Evolutionary conservation across 2,329 filamentous ascomycete genomes (phyloP), one percentile per base, ranked within the genome.

Genomic region (Rhytidhysteron rufulum): DNA sequence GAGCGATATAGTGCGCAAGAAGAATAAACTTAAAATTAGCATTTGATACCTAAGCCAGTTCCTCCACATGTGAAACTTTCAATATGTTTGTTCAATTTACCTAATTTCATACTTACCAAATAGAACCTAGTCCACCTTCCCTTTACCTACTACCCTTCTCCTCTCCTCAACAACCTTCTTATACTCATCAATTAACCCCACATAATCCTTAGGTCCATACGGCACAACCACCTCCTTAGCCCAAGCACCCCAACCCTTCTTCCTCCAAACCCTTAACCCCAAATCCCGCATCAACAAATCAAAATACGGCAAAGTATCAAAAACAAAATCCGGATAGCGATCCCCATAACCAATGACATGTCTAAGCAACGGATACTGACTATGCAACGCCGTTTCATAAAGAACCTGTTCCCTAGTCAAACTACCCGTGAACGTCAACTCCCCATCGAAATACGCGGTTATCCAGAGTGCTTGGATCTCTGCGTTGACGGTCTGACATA

Each of bases 301-400:
- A 15, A 88, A 58, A 54, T 88, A 93, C 4, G 85, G 85, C 39
- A 91, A 59, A 0, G 77, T 77, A 60, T 93, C 87, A 54, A 91
- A 90, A 15, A 86, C 81, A 48, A 89, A 82, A 58, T 87, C 85
- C 0, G 82, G 82, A 42, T 75, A 71, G 54, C 71, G 74, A 29
- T 68, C 70, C 1, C 84, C 84, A 53, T 79, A 82, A 0, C 84
- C 85, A 3, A 69, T 74, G 1, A 83, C 79, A 51, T 85, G 86
- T 19, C 86, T 73, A 76, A 82, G 83, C 48, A 74, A 79, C 4
- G 83, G 82, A 57, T 84, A 91, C 27, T 84, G 78, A 16, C 75
- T 80, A 55, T 84, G 73, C 34, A 88, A 66, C 18, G 82, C 74
- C 0, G 82, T 60, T 22, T 66, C 54, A 31, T 54, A 49, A 16